Evolutionary conservation across 1,139 yeast species (phyloP).

Genomic region (Saccharomyces hybrid): DNA sequence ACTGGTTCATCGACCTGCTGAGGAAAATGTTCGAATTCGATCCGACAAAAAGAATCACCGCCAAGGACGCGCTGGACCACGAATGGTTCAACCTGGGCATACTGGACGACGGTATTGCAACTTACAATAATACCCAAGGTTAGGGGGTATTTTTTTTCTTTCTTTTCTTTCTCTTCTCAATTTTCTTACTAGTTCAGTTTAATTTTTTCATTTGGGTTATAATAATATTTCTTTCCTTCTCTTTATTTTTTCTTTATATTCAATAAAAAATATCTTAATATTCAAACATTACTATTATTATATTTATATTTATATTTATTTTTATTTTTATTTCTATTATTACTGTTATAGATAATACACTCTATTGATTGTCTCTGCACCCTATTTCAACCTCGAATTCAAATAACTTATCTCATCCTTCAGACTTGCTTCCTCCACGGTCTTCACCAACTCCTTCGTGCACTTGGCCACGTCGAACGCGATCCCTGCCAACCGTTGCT

Average conservation of each 20-base stretch:
- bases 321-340: background rate
- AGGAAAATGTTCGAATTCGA: conserved; percentile 54
- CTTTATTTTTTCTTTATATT: background rate
- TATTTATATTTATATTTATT: background rate
- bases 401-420: conserved; percentile 59
- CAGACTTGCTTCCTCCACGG: conserved; percentile 88
- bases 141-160: background rate
- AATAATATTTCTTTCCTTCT: background rate
- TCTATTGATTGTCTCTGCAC: background rate
- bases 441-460: conserved; percentile 87
- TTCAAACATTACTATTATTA: conserved; percentile 1
- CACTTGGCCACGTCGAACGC: conserved; percentile 93
- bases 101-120: conserved; percentile 52
- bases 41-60: conserved; percentile 57
- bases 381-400: conserved; percentile 31
- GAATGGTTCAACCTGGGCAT: conserved; percentile 74
- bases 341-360: background rate
- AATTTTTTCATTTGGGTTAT: background rate
- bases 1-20: conserved; percentile 60
- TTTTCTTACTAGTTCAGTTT: background rate
- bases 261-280: background rate
- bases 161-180: background rate
- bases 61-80: conserved; percentile 63
- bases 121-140: conserved; percentile 8
- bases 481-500: conserved; percentile 84